These are phyloP conservation scores for Tylopilus cervinicoccineus DNA, from an alignment of 768 basidiomycete species.

Conservation along the genomic window DNA sequence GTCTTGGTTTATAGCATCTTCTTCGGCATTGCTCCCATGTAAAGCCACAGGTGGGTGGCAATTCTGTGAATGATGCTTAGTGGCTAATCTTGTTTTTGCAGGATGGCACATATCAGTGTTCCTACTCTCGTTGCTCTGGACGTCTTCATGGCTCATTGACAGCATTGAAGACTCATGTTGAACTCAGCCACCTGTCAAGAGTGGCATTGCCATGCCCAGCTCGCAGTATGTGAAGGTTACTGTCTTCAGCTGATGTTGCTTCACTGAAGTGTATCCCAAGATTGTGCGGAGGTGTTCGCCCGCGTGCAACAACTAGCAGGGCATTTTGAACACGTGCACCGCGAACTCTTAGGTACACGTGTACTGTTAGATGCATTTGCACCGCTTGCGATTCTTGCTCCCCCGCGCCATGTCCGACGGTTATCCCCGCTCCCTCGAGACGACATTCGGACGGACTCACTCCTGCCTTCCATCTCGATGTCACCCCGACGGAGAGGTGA, in stretches of 20 bases:
- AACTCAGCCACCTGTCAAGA: slow-evolving; percentile 31
- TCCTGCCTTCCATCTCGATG: slow-evolving; percentile 12
- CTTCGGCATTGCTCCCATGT: slow-evolving; percentile 22
- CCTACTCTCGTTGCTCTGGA: slow-evolving; percentile 26
- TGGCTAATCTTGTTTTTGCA: not conserved
- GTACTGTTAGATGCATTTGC: slow-evolving; percentile 15
- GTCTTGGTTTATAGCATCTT: slow-evolving; percentile 20
- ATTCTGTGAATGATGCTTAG: not conserved
- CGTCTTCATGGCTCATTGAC: slow-evolving; percentile 18
- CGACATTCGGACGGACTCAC: not conserved
- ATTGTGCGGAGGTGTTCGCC: slow-evolving; percentile 22
- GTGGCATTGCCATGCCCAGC: slow-evolving; percentile 25
- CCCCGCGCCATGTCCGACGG: slow-evolving; percentile 15
- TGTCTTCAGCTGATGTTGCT: not conserved
- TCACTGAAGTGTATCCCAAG: slow-evolving; percentile 15
- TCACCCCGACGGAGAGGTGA: slow-evolving; percentile 4
- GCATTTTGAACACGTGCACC: slow-evolving; percentile 24
- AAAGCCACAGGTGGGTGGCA: slow-evolving; percentile 9
- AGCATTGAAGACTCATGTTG: slow-evolving; percentile 24
- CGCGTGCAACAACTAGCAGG: slow-evolving; percentile 22
- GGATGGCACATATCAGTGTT: slow-evolving; percentile 28
- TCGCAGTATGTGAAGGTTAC: slow-evolving; percentile 14
- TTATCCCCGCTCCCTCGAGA: slow-evolving; percentile 15
- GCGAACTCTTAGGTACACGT: slow-evolving; percentile 13
- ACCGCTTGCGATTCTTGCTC: slow-evolving; percentile 15